Evolutionary conservation across 352 stramenopile species (phyloP), one percentile per base, ranked within the genome.

Genomic region (Globisporangium parvum): DNA sequence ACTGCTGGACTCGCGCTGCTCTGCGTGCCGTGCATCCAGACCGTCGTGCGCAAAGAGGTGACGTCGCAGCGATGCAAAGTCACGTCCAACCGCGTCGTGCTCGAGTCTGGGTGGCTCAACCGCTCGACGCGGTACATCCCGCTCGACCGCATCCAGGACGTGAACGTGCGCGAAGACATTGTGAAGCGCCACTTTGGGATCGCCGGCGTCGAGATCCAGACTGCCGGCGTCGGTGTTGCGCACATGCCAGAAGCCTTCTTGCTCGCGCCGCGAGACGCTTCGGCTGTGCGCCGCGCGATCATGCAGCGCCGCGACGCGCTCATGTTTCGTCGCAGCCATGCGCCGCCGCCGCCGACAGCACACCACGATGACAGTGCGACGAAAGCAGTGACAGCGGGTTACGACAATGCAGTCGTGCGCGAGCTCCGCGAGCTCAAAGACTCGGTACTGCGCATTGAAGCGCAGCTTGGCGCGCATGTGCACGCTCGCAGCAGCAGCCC

Each of bases 81-180:
- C 50, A 77, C 67, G 9, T 65, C 76, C 20, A 65, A 66, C 45
- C 71, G 66, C 42, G 59, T 80, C 26, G 53, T 71, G 15, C 62
- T 75, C 58, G 54, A 75, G 57, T 65, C 62, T 17, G 68, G 68
- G 0, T 76, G 71, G 71, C 53, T 80, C 24, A 65, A 70, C 46
- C 68, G 70, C 24, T 70, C 66, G 18, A 66, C 63, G 52, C 75
- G 75, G 53, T 72, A 55, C 48, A 75, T 77, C 48, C 71, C 67
- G 26, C 62, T 77, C 20, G 71, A 80, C 53, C 59, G 66, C 35
- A 72, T 80, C 54, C 71, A 80, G 59, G 71, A 80, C 50, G 66
- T 80, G n/a, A 77, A 72, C 51, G 59, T 80, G 12, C 55, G 55
- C 2, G 65, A 80, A 44, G 60, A 59, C 54, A 73, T 67, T 35